A percentile compares a stretch with the other conserved stretches of the same genome.
These are phyloP conservation scores for Oehlia diaphana DNA, from an alignment of 192 early-diverging fungal species.

Conservation along the genomic window DNA sequence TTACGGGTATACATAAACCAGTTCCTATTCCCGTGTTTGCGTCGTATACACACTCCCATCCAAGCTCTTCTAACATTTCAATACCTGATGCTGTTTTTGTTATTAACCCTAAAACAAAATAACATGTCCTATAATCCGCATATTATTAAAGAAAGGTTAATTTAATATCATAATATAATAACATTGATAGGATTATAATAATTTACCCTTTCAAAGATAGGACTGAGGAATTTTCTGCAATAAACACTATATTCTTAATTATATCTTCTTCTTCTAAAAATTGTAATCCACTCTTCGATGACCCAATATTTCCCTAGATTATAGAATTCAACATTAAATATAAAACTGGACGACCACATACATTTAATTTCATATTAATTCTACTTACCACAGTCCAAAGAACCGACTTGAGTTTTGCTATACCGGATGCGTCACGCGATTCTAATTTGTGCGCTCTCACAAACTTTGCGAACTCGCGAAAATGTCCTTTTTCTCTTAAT, in stretches of 20 bases:
- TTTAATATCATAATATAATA: background rate
- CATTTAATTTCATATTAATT: background rate
- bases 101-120: constrained; percentile 71
- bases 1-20: constrained; percentile 68
- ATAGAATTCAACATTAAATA: constrained; percentile 6
- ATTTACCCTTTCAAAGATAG: constrained; percentile 74
- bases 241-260: constrained; percentile 66
- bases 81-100: constrained; percentile 67
- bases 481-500: constrained; percentile 65
- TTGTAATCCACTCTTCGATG: constrained; percentile 61
- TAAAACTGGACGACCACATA: background rate
- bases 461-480: constrained; percentile 59
- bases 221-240: constrained; percentile 66
- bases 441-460: constrained; percentile 54
- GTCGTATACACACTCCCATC: constrained; percentile 71
- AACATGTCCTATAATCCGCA: constrained; percentile 60
- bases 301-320: constrained; percentile 72
- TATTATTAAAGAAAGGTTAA: background rate
- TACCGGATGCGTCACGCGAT: constrained; percentile 37
- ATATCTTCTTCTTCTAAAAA: constrained; percentile 74
- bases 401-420: constrained; percentile 65
- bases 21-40: constrained; percentile 47
- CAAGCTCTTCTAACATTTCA: constrained; percentile 68
- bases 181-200: background rate
- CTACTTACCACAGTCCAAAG: constrained; percentile 74